Base-by-base conservation (phyloP, 768 basidiomycete species). In the Lactarius trivialis region DNA sequence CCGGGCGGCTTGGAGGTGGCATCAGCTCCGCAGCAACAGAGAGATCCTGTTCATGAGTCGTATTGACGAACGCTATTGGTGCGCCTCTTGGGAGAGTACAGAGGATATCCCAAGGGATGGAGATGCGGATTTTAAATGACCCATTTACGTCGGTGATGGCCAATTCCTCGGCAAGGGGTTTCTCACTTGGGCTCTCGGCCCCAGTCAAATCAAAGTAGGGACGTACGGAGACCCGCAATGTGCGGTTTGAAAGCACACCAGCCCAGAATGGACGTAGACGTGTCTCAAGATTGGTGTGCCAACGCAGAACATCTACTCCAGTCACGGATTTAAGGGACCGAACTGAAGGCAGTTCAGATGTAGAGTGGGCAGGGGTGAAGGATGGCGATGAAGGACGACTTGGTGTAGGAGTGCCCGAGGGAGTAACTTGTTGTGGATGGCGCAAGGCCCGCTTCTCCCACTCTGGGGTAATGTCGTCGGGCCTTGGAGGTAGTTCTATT, bases 191-290 rank as follows among this genome's bases (percentile, higher is more conserved):
- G 55, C 51, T 28, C 15, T 45, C 54, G 43, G 56, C 56, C 19
- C 66, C 70, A 1, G 56, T 28, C 39, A 26, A 9, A 41, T 75
- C 70, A 36, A 70, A 70, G 72, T 76, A 15, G 71, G 82, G 74
- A 68, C 82, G 88, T n/a, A 94, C 68, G 24, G 82, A 77, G 4
- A 94, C 68, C 17, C 82, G 80, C 8, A 94, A 75, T 2, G 74
- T 79, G 19, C 91, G 82, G 28, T 82, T 78, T 11, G 87, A 69
- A 0, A 95, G 75, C 0, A 83, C 84, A 4, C 85, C 84, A 3
- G 86, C 81, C 91, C 91, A 94, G 73, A 96, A 93, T 0, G 86
- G 84, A 53, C 82, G 83, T 28, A 96, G 74, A 0, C 93, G 84
- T 6, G 79, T 72, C 70, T 93, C 89, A 5, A 96, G 79, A 68